Evolutionary conservation across 495 filamentous ascomycete genomes (phyloP).

Genomic region (Neurospora discreta): DNA sequence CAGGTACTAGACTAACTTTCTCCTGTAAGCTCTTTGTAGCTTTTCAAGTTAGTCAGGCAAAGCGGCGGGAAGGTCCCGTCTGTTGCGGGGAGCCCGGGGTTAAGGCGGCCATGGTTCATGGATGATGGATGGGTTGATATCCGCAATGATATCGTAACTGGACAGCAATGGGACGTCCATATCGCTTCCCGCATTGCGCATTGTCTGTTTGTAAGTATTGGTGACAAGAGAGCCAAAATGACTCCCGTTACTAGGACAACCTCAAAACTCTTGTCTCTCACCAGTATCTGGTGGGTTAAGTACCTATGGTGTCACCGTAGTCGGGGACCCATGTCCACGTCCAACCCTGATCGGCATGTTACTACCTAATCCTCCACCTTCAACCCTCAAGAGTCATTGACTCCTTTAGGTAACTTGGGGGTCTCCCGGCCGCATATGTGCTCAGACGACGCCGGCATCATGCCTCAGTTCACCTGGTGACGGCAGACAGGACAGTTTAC

Average conservation of each 20-base stretch:
- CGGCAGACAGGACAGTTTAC: background rate
- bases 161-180: background rate
- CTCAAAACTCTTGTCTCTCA: background rate
- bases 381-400: background rate
- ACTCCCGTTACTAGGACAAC: background rate
- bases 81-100: background rate
- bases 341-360: background rate
- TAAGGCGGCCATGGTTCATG: background rate
- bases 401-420: background rate
- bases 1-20: background rate
- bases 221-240: background rate
- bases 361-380: background rate
- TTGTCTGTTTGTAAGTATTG: background rate
- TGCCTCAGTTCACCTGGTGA: background rate
- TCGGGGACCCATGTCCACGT: background rate
- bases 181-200: background rate
- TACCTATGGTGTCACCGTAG: background rate
- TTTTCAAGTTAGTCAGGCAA: background rate
- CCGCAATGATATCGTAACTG: background rate
- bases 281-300: background rate
- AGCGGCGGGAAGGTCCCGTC: background rate
- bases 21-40: background rate
- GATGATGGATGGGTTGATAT: background rate
- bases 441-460: background rate
- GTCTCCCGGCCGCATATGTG: background rate